Base-by-base conservation (phyloP, 2,329 filamentous ascomycete genomes). In the Dendrostoma leiphaemia region DNA sequence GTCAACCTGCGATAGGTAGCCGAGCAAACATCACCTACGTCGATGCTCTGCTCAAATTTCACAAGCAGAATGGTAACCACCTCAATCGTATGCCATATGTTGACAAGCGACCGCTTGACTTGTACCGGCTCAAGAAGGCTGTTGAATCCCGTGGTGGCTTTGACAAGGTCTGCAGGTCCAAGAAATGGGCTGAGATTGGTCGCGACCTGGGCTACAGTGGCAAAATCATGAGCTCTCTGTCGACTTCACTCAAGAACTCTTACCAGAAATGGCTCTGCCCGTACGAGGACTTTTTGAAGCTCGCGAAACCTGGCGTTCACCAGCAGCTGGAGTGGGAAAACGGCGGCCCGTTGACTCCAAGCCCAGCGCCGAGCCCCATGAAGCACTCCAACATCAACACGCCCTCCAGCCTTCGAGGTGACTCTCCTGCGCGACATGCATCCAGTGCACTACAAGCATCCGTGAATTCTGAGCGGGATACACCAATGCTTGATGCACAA, bases 141-240 rank as follows among this genome's bases (percentile, higher is more conserved):
- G 94, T 99, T 32, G 94, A 97, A 68, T 88, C 90, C 28, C 85
- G 94, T 59, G 94, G 94, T 44, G 94, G 94, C 3, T 99, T 99
- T 64, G 92, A 97, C 52, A 90, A 90, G 66, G 94, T 99, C 41
- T 99, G 94, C 80, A 97, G 96, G 72, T 81, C 88, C 53, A 99
- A 99, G 74, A 97, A 97, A 75, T 99, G 94, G 94, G 94, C 94
- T 15, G 94, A 99, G 71, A 97, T 99, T 63, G 94, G 94, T 31
- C 86, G 94, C 65, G 94, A 97, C 68, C 76, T 99, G 45, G 94
- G 94, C 51, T 99, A 99, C 72, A 97, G 93, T 67, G 94, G 94
- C 67, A 99, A 99, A 76, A 99, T 99, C 60, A 99, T 99, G 94
- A 97, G 93, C 2, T 97, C 94, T 8, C 76, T 99, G 44, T 99